These are phyloP conservation scores for Pterocarpus santalinus DNA, from an alignment of 306 rosid genomes.

Conservation along the genomic window DNA sequence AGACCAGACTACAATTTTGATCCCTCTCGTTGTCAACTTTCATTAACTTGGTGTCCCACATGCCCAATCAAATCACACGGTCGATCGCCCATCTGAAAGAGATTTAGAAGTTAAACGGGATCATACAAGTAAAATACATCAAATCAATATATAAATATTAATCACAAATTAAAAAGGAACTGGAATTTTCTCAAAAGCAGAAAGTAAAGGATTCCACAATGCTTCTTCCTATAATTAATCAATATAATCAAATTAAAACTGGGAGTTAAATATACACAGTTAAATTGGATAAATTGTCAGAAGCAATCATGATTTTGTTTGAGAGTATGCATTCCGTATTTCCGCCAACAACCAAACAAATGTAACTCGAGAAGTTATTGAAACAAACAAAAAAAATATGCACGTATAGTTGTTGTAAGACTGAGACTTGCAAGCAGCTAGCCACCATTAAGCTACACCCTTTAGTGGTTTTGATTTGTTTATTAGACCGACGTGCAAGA, in stretches of 20 bases:
- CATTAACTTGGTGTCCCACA: background rate
- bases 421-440: background rate
- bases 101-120: background rate
- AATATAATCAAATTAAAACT: background rate
- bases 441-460: background rate
- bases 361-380: background rate
- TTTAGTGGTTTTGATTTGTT: too few relatives aligned
- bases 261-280: background rate
- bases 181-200: constrained; percentile 15
- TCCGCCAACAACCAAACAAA: constrained; percentile 17
- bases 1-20: constrained; percentile 6
- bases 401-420: background rate
- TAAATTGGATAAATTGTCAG: background rate
- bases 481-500: too few relatives aligned
- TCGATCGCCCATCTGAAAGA: background rate
- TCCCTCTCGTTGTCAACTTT: constrained; percentile 30
- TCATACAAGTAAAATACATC: background rate
- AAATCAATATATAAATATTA: background rate
- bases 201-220: background rate
- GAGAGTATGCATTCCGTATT: background rate
- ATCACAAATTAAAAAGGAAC: background rate
- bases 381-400: background rate
- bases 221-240: background rate
- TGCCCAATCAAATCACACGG: background rate
- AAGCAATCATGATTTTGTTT: background rate